Evolutionary conservation across 805 yeast species (phyloP).

Genomic region (Starmerella scarabaei): DNA sequence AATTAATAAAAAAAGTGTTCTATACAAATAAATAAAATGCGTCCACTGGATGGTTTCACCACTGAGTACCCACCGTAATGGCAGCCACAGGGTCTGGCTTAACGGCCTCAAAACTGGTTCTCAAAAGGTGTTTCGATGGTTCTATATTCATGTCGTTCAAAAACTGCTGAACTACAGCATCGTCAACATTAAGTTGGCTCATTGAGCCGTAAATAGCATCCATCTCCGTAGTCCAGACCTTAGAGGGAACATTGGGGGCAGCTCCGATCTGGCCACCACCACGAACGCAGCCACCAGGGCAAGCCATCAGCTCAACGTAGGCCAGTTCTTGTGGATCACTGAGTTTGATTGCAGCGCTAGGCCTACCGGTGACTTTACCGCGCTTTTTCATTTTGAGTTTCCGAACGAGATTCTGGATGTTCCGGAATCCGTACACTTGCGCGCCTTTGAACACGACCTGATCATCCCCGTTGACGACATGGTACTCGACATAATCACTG

Average conservation of each 20-base stretch:
- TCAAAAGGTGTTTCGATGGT: slow-evolving; percentile 6
- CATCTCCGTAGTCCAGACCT: slow-evolving; percentile 26
- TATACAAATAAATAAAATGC: too few relatives aligned
- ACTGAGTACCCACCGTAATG: slow-evolving; percentile 21
- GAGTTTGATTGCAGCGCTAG: slow-evolving; percentile 18
- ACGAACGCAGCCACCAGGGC: slow-evolving; percentile 94
- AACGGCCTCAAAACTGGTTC: slow-evolving; percentile 17
- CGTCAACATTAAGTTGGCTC: slow-evolving; percentile 7
- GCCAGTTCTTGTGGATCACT: slow-evolving; percentile 60
- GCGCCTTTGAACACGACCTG: slow-evolving; percentile 43
- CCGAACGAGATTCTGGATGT: slow-evolving; percentile 86
- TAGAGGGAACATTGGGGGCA: slow-evolving; percentile 23
- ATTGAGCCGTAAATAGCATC: slow-evolving; percentile 29
- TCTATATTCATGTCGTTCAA: slow-evolving; percentile 5
- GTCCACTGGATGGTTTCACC: slow-evolving; percentile 16
- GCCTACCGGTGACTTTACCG: slow-evolving; percentile 11
- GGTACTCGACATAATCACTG: slow-evolving; percentile 58
- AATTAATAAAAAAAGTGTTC: neutral
- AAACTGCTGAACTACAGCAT: slow-evolving; percentile 6
- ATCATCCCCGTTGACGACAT: slow-evolving; percentile 33
- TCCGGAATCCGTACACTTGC: slow-evolving; percentile 80
- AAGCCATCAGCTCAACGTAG: slow-evolving; percentile 92
- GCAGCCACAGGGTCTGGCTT: slow-evolving; percentile 20
- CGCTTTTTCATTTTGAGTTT: slow-evolving; percentile 41
- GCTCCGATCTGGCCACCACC: slow-evolving; percentile 83